These are phyloP conservation scores for Cladosporium sp. DNA, from an alignment of 2,329 filamentous ascomycete genomes.

Conservation along the genomic window DNA sequence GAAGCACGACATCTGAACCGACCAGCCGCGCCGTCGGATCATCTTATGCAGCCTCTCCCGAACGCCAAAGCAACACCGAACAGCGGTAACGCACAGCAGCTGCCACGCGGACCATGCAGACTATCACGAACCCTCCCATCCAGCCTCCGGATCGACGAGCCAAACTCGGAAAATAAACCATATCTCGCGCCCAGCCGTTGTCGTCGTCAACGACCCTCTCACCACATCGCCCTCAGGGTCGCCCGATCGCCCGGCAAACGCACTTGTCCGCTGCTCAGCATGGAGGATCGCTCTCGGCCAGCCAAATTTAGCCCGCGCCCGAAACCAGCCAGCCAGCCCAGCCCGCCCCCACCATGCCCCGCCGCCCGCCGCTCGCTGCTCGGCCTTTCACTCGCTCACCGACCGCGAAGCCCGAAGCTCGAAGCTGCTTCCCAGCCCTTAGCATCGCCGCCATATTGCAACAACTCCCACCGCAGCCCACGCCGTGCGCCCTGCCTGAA, in stretches of 20 bases:
- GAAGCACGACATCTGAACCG: too few species aligned
- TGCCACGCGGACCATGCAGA: too few species aligned
- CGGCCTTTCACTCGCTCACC: not conserved
- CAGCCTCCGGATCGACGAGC: slow-evolving; percentile 5
- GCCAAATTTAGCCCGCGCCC: not conserved
- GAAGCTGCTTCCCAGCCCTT: slow-evolving; percentile 1
- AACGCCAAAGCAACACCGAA: too few species aligned
- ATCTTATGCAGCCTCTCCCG: too few species aligned
- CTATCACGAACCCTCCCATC: not conserved
- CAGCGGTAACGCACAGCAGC: too few species aligned
- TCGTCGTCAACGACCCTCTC: not conserved
- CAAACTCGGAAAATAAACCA: slow-evolving; percentile 9
- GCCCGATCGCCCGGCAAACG: not conserved
- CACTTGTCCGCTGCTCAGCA: not conserved
- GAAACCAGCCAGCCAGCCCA: not conserved
- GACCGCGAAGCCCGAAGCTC: slow-evolving; percentile 5
- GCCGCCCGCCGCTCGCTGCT: not conserved
- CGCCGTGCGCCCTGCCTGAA: too few species aligned
- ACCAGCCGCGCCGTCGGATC: too few species aligned
- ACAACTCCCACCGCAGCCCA: too few species aligned
- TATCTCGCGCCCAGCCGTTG: not conserved
- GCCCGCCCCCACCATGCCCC: not conserved
- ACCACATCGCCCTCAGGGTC: not conserved
- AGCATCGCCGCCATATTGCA: slow-evolving; percentile 4
- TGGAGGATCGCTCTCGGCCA: not conserved